These are phyloP conservation scores for Trichophyton mentagrophytes DNA, from an alignment of 2,329 filamentous ascomycete genomes.

Conservation along the genomic window DNA sequence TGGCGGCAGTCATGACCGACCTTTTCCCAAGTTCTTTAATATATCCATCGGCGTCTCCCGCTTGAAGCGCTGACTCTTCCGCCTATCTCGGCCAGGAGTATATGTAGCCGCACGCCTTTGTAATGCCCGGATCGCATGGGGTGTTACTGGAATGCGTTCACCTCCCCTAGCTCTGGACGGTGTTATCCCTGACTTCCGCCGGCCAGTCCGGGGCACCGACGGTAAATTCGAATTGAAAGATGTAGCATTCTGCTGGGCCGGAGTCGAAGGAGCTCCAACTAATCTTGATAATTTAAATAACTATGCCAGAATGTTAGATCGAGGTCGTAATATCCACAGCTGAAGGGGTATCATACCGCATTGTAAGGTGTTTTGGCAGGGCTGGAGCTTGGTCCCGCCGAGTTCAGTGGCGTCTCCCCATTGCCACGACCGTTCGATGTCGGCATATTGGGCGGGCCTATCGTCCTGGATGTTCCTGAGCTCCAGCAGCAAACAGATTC, in stretches of 20 bases:
- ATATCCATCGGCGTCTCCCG: slow-evolving; percentile 45
- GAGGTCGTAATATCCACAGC: background rate
- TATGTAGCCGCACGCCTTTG: slow-evolving; percentile 40
- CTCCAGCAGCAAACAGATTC: background rate
- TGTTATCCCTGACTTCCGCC: slow-evolving; percentile 3
- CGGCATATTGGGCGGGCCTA: background rate
- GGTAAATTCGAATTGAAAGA: background rate
- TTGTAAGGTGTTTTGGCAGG: slow-evolving; percentile 3
- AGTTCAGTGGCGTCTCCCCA: background rate
- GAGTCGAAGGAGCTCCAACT: slow-evolving; percentile 25
- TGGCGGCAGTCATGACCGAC: slow-evolving; percentile 19
- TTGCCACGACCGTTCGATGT: background rate
- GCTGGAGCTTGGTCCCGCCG: background rate
- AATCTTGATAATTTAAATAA: slow-evolving; percentile 8
- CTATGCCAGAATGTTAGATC: background rate
- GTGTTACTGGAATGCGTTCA: slow-evolving; percentile 37
- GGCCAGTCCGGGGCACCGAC: background rate
- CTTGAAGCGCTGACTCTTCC: slow-evolving; percentile 38
- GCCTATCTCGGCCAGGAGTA: slow-evolving; percentile 38
- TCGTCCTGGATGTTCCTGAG: background rate
- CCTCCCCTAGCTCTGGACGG: slow-evolving; percentile 9
- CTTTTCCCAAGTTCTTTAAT: slow-evolving; percentile 40
- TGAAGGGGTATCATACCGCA: background rate
- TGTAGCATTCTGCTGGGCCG: slow-evolving; percentile 20
- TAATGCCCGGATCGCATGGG: slow-evolving; percentile 42